Conservation (phyloP, 345 rosid genomes). For the Bruguiera sexangula region DNA sequence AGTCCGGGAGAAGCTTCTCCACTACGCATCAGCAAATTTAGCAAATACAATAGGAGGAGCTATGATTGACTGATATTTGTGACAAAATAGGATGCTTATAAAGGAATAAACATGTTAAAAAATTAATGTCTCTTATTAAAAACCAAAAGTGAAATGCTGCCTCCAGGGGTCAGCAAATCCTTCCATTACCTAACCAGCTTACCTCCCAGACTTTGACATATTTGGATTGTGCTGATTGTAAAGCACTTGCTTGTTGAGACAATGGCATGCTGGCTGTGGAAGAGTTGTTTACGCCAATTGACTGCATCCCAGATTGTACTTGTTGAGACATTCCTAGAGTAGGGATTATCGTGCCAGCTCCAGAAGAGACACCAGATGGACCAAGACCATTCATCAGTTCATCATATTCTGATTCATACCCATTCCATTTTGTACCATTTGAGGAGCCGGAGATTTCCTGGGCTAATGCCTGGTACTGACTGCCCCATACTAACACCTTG, state of each 20-base stretch:
- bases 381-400: constrained; percentile 67
- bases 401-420: constrained; percentile 75
- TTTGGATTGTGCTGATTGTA: constrained; percentile 75
- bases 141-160: background rate
- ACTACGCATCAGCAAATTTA: too few species aligned
- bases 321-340: constrained; percentile 86
- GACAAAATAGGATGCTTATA: background rate
- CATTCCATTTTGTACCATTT: constrained; percentile 73
- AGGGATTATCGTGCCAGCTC: constrained; percentile 72
- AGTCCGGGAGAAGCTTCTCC: too few species aligned
- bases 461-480: constrained; percentile 60
- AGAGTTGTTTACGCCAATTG: constrained; percentile 55
- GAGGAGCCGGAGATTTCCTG: constrained; percentile 77
- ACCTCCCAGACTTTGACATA: constrained; percentile 98
- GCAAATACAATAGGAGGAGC: too few species aligned
- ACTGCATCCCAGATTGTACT: constrained; percentile 60
- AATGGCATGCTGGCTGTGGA: constrained; percentile 63
- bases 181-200: constrained; percentile 18
- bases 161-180: constrained; percentile 1
- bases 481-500: constrained; percentile 59
- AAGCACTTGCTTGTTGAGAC: constrained; percentile 66
- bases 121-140: background rate
- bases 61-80: too few species aligned
- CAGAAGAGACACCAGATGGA: constrained; percentile 64
- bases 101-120: background rate